Base-by-base conservation (phyloP, 1,284 basidiomycete species). In the Leccinum variabile region DNA sequence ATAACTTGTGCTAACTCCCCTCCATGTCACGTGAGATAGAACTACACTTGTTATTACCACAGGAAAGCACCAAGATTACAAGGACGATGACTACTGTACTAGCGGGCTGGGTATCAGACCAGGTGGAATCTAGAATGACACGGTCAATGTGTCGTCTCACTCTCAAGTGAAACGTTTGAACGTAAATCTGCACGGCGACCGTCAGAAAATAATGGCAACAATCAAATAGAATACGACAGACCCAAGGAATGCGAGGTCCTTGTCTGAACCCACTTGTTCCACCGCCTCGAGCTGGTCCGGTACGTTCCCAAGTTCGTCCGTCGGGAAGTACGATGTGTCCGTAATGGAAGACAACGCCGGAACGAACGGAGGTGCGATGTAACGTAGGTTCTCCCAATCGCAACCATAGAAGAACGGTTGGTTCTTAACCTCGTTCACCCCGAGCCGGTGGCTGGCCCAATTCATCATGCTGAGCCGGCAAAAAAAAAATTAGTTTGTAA, bases 401-500 rank as follows among this genome's bases (percentile, higher is more conserved):
- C 97, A 97, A 41, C 97, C 97, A 69, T 91, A 94, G 80, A 98
- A 98, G 86, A 98, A 98, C 2, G 94, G 87, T 77, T 99, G 97
- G 10, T 84, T 83, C 78, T 97, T 98, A 79, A 98, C 91, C 77
- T 97, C 92, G 49, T 92, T 91, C 50, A 93, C 90, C 59, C 80
- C 89, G 56, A 97, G 75, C 63, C 97, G 86, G 56, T 86, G 79
- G 65, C 94, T 90, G 3, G 91, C 87, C 74, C 93, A 92, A 39
- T 89, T 93, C 80, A 98, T 91, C 82, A 98, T 83, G 63, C 89
- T 89, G 64, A 57, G 33, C 57, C 33, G 46, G 22, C 11, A 22
- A 13, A 13, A 16, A 13, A 35, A 13, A 33, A 28, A 22, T 70
- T 55, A 66, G 64, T 32, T 55, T 32, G 55, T 53, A 59, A 22